These are phyloP conservation scores for Vigna reflexopilosa DNA, from an alignment of 306 rosid genomes.

Conservation along the genomic window DNA sequence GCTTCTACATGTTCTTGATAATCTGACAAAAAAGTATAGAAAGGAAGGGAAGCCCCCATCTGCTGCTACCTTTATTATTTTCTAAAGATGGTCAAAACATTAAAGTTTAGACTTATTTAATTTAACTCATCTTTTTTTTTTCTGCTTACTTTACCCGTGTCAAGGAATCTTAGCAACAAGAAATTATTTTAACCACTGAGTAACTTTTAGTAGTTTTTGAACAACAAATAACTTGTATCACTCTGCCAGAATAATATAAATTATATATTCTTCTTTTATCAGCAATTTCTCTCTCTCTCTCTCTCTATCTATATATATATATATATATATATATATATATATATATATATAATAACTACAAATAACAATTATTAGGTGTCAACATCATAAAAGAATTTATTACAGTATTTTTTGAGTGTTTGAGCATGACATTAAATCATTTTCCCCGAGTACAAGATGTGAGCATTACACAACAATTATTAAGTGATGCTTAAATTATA, in stretches of 20 bases:
- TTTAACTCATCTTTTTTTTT: neutral
- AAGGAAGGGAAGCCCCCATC: neutral
- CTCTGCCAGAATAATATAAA: neutral
- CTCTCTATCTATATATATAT: no score
- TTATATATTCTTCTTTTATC: neutral
- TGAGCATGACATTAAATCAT: neutral
- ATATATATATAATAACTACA: neutral
- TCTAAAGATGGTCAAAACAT: constrained; percentile 41
- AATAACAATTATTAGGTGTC: neutral
- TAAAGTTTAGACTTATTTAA: constrained; percentile 19
- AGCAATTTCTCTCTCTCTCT: no score
- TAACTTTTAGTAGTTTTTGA: neutral
- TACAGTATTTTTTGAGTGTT: neutral
- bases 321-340: no score
- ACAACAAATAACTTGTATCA: neutral
- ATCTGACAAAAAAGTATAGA: constrained; percentile 16
- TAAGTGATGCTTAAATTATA: neutral
- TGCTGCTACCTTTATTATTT: constrained; percentile 30
- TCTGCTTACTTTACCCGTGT: neutral
- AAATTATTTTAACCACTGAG: no score
- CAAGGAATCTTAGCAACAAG: neutral
- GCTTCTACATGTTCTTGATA: neutral
- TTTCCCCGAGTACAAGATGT: neutral
- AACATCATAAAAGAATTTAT: neutral
- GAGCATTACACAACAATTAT: neutral